A percentile compares a stretch with the other conserved stretches of the same genome.
phyloP scores from a whole-genome alignment of 2,329 filamentous ascomycete genomes.

The Cladosporium sp. region DNA sequence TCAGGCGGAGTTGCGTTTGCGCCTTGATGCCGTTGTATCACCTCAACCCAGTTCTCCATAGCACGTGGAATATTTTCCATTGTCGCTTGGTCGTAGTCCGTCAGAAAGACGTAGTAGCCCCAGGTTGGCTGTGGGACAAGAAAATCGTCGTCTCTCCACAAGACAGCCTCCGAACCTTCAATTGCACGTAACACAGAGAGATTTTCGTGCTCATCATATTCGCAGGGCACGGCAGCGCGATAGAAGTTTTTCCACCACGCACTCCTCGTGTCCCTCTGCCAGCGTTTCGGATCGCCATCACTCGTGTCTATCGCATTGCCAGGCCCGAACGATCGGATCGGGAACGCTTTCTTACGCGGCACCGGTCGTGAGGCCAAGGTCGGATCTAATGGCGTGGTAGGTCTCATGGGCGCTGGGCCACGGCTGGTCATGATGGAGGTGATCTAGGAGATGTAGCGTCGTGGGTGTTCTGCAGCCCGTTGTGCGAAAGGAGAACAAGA shows the following conservation, averaged over 20 bases:
- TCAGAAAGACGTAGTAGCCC: constrained; percentile 5
- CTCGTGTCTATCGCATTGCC: neutral
- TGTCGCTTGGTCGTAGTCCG: neutral
- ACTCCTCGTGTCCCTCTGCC: neutral
- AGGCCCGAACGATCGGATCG: neutral
- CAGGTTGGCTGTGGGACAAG: neutral
- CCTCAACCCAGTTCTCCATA: neutral
- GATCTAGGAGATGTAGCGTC: neutral
- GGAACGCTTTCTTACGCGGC: neutral
- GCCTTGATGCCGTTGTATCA: neutral
- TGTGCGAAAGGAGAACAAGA: no score
- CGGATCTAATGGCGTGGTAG: neutral
- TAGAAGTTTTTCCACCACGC: neutral
- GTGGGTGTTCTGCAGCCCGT: no score
- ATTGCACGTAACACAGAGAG: neutral
- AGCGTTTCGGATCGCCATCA: neutral
- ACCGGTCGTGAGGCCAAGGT: neutral
- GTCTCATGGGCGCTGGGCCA: neutral
- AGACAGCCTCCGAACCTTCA: neutral
- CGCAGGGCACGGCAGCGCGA: neutral
- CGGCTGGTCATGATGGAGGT: neutral
- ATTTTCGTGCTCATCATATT: neutral
- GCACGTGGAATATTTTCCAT: neutral
- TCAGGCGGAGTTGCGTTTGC: neutral
- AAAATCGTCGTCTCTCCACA: neutral